Percentiles rank a stretch among this genome's conserved stretches.
Evolutionary conservation across 257 asterid genomes (phyloP).

Genomic region (Mentha longifolia): DNA sequence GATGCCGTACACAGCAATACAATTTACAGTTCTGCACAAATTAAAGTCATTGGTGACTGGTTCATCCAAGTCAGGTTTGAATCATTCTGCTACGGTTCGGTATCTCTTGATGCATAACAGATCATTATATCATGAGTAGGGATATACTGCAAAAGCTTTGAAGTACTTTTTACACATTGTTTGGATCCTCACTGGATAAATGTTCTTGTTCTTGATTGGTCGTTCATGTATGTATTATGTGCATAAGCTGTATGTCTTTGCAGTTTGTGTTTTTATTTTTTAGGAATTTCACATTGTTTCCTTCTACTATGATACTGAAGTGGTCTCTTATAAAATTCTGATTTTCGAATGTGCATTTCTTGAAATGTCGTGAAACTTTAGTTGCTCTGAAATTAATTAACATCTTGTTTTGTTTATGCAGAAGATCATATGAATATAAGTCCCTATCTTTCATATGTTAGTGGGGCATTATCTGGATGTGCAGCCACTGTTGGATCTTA

Average conservation of each 20-base stretch:
- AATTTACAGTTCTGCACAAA: conserved; percentile 77
- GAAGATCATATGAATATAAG: conserved; percentile 79
- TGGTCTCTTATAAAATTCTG: conserved; percentile 5
- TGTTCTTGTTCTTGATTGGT: conserved; percentile 5
- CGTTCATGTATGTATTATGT: neutral
- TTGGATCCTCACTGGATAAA: neutral
- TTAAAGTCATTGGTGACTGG: conserved; percentile 84
- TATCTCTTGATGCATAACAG: conserved; percentile 1
- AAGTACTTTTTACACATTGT: neutral
- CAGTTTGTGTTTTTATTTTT: neutral
- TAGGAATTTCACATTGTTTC: neutral
- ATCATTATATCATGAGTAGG: neutral
- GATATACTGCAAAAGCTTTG: conserved; percentile 9
- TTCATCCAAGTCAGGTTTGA: conserved; percentile 84
- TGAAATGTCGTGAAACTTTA: neutral
- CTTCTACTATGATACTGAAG: neutral
- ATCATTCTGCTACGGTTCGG: conserved; percentile 14
- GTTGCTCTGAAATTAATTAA: conserved; percentile 1
- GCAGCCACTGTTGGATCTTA: conserved; percentile 97
- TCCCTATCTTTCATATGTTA: conserved; percentile 79
- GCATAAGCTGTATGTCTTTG: neutral
- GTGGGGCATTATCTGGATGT: conserved; percentile 95
- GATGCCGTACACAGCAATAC: conserved; percentile 96
- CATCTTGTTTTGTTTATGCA: conserved; percentile 45
- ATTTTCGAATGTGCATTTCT: neutral